Conservation (phyloP, 495 filamentous ascomycete genomes). For the Schizothecium vesticola region DNA sequence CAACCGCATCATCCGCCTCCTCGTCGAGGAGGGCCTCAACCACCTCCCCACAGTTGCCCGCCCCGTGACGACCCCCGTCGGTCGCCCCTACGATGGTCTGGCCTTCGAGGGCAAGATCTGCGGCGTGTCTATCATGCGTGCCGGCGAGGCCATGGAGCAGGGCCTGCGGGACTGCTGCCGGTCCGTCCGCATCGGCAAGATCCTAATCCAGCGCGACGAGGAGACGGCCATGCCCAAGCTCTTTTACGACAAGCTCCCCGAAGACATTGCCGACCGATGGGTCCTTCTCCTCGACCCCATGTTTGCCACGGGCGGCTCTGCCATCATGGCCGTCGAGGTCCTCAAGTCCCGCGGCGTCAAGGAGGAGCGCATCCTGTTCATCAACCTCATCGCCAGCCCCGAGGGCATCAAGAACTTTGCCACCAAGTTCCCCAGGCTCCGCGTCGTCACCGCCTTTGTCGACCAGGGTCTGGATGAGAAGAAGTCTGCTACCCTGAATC, state of each 20-base stretch:
- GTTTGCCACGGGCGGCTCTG: slow-evolving; percentile 96
- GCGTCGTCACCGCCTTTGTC: slow-evolving; percentile 94
- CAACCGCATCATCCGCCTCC: slow-evolving; percentile 94
- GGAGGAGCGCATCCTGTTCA: slow-evolving; percentile 89
- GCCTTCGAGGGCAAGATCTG: slow-evolving; percentile 98
- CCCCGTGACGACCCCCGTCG: slow-evolving; percentile 84
- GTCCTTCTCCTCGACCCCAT: slow-evolving; percentile 95
- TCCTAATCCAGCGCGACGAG: slow-evolving; percentile 94
- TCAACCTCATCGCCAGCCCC: slow-evolving; percentile 94
- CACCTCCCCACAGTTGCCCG: slow-evolving; percentile 88
- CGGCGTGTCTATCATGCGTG: slow-evolving; percentile 96
- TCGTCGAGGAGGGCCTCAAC: slow-evolving; percentile 96
- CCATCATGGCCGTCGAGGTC: slow-evolving; percentile 92
- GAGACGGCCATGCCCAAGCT: slow-evolving; percentile 86
- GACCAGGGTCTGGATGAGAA: slow-evolving; percentile 91
- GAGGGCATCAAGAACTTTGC: slow-evolving; percentile 88
- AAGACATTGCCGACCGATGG: slow-evolving; percentile 88
- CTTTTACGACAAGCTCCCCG: slow-evolving; percentile 95
- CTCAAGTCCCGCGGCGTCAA: slow-evolving; percentile 84
- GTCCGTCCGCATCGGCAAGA: slow-evolving; percentile 94
- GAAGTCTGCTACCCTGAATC: slow-evolving; percentile 58
- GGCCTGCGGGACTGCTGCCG: slow-evolving; percentile 93
- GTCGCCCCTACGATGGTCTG: slow-evolving; percentile 81
- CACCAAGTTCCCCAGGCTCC: slow-evolving; percentile 80
- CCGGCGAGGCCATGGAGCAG: slow-evolving; percentile 98